Percentiles rank a stretch among this genome's conserved stretches.
Conservation (phyloP, 2,329 filamentous ascomycete genomes). For the Penicillium sp. region DNA sequence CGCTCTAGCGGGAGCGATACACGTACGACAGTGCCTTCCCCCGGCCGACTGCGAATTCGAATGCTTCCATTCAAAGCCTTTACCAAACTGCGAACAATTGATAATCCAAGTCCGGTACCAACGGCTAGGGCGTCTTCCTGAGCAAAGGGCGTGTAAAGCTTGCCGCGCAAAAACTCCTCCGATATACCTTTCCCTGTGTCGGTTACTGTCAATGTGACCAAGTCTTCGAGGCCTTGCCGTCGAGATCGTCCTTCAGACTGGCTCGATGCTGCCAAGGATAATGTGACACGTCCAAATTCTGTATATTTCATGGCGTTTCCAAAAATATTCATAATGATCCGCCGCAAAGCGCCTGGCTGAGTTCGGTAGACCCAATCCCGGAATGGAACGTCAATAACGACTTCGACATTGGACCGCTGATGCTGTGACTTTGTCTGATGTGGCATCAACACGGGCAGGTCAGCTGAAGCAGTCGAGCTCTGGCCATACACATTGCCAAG, state of each 20-base stretch:
- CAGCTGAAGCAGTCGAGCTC: conserved; percentile 20
- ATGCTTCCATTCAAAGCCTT: conserved; percentile 53
- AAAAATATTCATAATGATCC: conserved; percentile 56
- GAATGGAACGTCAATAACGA: conserved; percentile 47
- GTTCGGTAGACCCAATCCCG: conserved; percentile 47
- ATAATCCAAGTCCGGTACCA: conserved; percentile 50
- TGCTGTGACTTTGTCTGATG: conserved; percentile 6
- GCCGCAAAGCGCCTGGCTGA: conserved; percentile 47
- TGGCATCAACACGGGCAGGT: conserved; percentile 20
- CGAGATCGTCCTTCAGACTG: conserved; percentile 25
- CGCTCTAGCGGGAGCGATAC: conserved; percentile 41
- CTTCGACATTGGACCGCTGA: conserved; percentile 31
- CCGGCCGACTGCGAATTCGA: conserved; percentile 46
- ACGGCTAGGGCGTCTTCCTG: conserved; percentile 54
- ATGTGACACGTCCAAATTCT: conserved; percentile 43
- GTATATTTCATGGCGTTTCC: conserved; percentile 58
- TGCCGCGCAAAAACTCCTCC: conserved; percentile 52
- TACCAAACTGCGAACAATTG: conserved; percentile 55
- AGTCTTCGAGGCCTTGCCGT: conserved; percentile 27
- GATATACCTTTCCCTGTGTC: conserved; percentile 61
- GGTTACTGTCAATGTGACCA: conserved; percentile 42
- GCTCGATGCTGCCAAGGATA: conserved; percentile 32
- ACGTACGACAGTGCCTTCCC: conserved; percentile 49
- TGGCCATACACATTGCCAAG: conserved; percentile 41
- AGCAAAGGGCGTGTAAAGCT: conserved; percentile 49